phyloP scores from a whole-genome alignment of 192 early-diverging fungal species.

The Mortierella antarctica region DNA sequence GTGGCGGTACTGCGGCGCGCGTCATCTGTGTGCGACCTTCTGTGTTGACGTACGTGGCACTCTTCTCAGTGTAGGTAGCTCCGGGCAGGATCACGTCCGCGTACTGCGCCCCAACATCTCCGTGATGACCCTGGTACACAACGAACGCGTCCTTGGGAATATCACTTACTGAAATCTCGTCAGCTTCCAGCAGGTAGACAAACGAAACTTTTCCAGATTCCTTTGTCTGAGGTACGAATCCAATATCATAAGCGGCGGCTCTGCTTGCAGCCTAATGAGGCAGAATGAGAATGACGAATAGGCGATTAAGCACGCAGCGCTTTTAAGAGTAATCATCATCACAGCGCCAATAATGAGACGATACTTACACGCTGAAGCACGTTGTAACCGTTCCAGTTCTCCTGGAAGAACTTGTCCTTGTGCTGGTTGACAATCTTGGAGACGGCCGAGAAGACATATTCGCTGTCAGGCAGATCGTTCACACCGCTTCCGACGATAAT shows the following conservation, averaged over 20 bases:
- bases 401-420: constrained; percentile 75
- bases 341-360: background rate
- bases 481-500: constrained; percentile 89
- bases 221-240: constrained; percentile 76
- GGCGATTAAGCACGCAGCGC: background rate
- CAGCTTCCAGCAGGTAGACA: constrained; percentile 93
- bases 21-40: constrained; percentile 96
- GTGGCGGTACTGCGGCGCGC: constrained; percentile 90
- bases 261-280: constrained; percentile 77
- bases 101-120: constrained; percentile 92
- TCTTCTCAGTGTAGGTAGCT: constrained; percentile 96
- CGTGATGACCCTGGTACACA: constrained; percentile 99
- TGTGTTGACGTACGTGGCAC: constrained; percentile 95
- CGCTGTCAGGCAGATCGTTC: constrained; percentile 77
- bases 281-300: constrained; percentile 14
- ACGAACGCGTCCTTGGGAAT: constrained; percentile 94
- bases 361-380: constrained; percentile 85
- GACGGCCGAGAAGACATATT: constrained; percentile 80
- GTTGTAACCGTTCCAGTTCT: constrained; percentile 91
- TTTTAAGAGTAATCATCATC: background rate
- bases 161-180: constrained; percentile 79
- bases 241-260: constrained; percentile 92
- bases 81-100: constrained; percentile 98
- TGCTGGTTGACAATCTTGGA: constrained; percentile 77
- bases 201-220: constrained; percentile 68